Evolutionary conservation across 495 filamentous ascomycete genomes (phyloP), one percentile per base, ranked within the genome.

Genomic region (Xylaria telfairii): DNA sequence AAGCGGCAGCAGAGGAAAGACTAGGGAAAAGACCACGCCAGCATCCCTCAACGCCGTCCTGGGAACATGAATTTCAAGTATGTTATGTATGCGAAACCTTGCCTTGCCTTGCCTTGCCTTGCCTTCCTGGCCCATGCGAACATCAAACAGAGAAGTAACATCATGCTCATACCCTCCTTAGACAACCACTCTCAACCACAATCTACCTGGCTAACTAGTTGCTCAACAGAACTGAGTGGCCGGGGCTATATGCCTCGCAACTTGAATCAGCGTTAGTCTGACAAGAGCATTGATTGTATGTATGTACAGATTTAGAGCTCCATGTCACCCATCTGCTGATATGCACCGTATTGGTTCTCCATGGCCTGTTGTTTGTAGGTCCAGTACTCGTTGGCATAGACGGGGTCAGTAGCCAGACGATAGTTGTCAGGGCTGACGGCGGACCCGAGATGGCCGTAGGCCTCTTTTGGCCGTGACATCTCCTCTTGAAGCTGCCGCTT

Each of bases 291-390:
- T 4, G 30, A 26, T 51, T 4, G 30, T 32, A 21, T 39, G 37
- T 71, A 74, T 74, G 68, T 78, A 78, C 71, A 73, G 19, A 37
- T 70, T 17, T 77, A 79, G 59, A 76, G 60, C 41, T 77, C 75
- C 77, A 78, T 78, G 13, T 74, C 73, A 10, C 75, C 73, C 75
- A 81, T 83, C 61, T 83, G 81, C 76, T 87, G 82, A 60, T 84
- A 82, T 37, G 76, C 72, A 4, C 85, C 86, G 70, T 91, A 90
- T 73, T 89, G 86, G 64, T 89, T 84, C 77, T 89, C 88, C 86
- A 91, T 88, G 0, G 74, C 64, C 32, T 81, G 73, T 26, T 84
- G 80, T 51, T 81, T 79, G 73, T 87, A 83, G 78, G 84, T 82
- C 79, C 84, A 85, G 63, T n/a, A n/a, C n/a, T 81, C 82, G 64